A percentile compares a stretch with the other conserved stretches of the same genome.
These are phyloP conservation scores for Cryptosporidium meleagridis DNA, from an alignment of 169 alveolate species.

Conservation along the genomic window DNA sequence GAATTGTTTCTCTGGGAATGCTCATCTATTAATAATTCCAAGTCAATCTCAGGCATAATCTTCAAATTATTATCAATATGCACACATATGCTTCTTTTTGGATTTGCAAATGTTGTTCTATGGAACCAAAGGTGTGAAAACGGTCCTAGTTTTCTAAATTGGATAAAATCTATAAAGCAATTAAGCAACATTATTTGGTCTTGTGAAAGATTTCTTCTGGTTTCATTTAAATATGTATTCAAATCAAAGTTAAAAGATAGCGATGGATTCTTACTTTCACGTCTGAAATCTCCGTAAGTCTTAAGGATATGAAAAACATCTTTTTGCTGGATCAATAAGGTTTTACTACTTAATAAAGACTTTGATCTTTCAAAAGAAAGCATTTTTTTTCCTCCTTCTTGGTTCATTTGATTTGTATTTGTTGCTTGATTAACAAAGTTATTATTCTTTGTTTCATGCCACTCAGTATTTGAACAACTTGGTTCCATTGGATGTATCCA, in stretches of 20 bases:
- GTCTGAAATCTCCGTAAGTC: slow-evolving; percentile 25
- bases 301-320: slow-evolving; percentile 48
- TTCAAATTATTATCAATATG: slow-evolving; percentile 57
- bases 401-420: background rate
- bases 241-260: slow-evolving; percentile 22
- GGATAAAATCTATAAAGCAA: slow-evolving; percentile 31
- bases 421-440: background rate
- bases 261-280: slow-evolving; percentile 36
- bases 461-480: slow-evolving; percentile 41
- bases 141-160: slow-evolving; percentile 42
- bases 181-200: slow-evolving; percentile 46
- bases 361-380: slow-evolving; percentile 9
- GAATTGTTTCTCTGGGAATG: background rate
- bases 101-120: slow-evolving; percentile 51
- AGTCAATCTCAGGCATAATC: slow-evolving; percentile 46
- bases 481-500: slow-evolving; percentile 74
- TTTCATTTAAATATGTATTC: slow-evolving; percentile 7
- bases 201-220: slow-evolving; percentile 25
- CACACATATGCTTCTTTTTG: slow-evolving; percentile 4
- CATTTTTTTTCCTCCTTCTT: background rate
- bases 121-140: slow-evolving; percentile 61
- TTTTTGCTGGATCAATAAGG: slow-evolving; percentile 56
- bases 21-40: slow-evolving; percentile 7
- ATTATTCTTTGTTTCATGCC: slow-evolving; percentile 26
- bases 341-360: background rate